phyloP scores from a whole-genome alignment of 176 grass and related monocot species.

The Pontederia paniculata region DNA sequence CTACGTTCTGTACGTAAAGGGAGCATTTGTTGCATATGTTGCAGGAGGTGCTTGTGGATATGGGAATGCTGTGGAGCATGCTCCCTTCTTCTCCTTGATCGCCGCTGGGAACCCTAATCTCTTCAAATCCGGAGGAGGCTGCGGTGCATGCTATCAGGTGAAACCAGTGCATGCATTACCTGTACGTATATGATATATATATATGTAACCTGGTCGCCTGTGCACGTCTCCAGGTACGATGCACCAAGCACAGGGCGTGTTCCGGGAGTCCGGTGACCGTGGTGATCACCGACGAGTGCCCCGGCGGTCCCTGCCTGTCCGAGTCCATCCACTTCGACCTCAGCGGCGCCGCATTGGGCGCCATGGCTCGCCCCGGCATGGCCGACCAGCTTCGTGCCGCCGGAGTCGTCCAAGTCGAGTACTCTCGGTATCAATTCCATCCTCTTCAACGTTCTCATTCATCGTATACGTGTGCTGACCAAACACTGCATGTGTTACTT shows the following conservation, averaged over 20 bases:
- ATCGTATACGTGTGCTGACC: not conserved
- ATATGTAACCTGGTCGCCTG: not conserved
- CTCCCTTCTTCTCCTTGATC: constrained; percentile 59
- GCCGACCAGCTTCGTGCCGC: constrained; percentile 37
- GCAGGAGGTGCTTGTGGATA: constrained; percentile 64
- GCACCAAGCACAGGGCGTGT: constrained; percentile 33
- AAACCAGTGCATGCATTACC: not conserved
- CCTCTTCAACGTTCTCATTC: not conserved
- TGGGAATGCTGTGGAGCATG: constrained; percentile 26
- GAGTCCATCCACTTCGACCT: constrained; percentile 57
- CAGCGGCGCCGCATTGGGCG: constrained; percentile 53
- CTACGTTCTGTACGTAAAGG: no score
- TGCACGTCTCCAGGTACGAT: constrained; percentile 15
- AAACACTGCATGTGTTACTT: not conserved
- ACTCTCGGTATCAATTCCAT: constrained; percentile 28
- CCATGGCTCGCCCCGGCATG: constrained; percentile 43
- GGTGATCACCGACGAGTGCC: constrained; percentile 51
- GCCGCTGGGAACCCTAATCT: constrained; percentile 40
- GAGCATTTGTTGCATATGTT: not conserved
- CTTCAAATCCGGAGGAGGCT: constrained; percentile 40
- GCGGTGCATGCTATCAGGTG: constrained; percentile 51
- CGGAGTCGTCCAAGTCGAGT: constrained; percentile 35
- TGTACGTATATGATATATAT: no score
- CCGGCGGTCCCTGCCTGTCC: constrained; percentile 26
- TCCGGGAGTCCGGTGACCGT: constrained; percentile 46